Evolutionary conservation across 1,284 basidiomycete species (phyloP).

Genomic region (Cystobasidium slooffiae): DNA sequence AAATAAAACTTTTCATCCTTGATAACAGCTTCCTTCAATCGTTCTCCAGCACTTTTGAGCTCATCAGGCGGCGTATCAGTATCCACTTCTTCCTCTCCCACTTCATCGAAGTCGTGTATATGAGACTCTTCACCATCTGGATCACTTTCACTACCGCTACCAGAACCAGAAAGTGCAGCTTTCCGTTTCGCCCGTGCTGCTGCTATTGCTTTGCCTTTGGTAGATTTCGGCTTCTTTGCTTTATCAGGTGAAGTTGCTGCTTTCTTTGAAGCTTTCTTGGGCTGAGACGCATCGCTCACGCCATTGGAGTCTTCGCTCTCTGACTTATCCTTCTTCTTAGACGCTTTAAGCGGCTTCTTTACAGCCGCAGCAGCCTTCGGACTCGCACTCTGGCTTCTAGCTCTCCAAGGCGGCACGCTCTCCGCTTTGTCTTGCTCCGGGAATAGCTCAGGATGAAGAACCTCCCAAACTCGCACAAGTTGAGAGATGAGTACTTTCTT

Average conservation of each 20-base stretch:
- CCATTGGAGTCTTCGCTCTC: constrained; percentile 4
- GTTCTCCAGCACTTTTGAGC: constrained; percentile 33
- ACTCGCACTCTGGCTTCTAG: constrained; percentile 7
- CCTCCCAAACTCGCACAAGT: constrained; percentile 28
- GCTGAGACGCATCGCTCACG: neutral
- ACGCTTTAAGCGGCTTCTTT: neutral
- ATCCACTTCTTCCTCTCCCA: constrained; percentile 26
- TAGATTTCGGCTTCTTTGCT: constrained; percentile 5
- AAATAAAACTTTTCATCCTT: constrained; percentile 30
- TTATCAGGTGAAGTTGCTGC: neutral
- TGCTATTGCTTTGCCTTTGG: constrained; percentile 15
- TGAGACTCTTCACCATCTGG: constrained; percentile 3
- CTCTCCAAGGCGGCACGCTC: constrained; percentile 16
- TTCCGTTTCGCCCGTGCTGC: constrained; percentile 24
- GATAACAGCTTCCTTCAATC: constrained; percentile 10
- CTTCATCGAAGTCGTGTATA: constrained; percentile 8
- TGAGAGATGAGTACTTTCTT: constrained; percentile 26
- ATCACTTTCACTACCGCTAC: constrained; percentile 1
- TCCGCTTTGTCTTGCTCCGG: neutral
- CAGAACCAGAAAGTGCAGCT: neutral
- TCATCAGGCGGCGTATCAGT: constrained; percentile 31
- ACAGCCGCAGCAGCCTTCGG: neutral
- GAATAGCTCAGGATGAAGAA: constrained; percentile 23
- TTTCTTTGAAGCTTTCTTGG: neutral
- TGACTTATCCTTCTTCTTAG: neutral